Evolutionary conservation across 2,329 filamentous ascomycete species (phyloP), one percentile per base, ranked within the genome.

Genomic region (Gaeumannomyces sp.): DNA sequence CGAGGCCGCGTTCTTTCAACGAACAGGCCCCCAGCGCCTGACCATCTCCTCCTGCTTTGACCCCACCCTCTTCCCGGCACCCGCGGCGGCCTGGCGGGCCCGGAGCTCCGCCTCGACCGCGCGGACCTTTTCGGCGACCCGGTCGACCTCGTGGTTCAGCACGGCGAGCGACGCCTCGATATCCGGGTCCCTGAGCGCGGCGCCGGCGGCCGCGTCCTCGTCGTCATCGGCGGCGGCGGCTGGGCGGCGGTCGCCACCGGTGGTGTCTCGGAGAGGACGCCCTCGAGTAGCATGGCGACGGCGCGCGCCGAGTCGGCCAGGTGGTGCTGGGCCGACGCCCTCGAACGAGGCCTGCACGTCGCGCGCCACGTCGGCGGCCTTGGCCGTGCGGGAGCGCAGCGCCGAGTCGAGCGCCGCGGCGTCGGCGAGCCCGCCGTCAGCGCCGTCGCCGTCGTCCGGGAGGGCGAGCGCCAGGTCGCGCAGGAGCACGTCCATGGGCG

Each of bases 271-370:
- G 81, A 81, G 1, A 86, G 73, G 0, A 86, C 73, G 57, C 80
- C 83, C 65, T 84, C 83, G 6, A 78, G 74, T 22, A 86, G 71
- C 11, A 83, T 69, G 67, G 82, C 79, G 1, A 85, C 70, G 0
- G 83, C 83, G 3, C 76, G 71, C 25, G 77, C 76, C 0, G 79
- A 77, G 66, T 87, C 84, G 0, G 77, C 72, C 0, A 87, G 69
- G 13, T 81, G 77, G 0, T 75, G 71, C 1, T 75, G 73, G 0
- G 79, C 74, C 0, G 72, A 73, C 0, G 68, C 69, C n/a, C 69
- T 87, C 85, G n/a, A 84, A 81, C 0, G 78, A 77, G 19, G 79
- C 77, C 68, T 87, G 84, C 0, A 80, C 75, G 66, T 76, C 79
- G 5, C 71, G 73, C 1, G 76, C 75, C 7, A 85, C 78, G 25